Evolutionary conservation across 2,329 filamentous ascomycete species (phyloP).

Genomic region (Ophiocordyceps camponoti-rufipedis): DNA sequence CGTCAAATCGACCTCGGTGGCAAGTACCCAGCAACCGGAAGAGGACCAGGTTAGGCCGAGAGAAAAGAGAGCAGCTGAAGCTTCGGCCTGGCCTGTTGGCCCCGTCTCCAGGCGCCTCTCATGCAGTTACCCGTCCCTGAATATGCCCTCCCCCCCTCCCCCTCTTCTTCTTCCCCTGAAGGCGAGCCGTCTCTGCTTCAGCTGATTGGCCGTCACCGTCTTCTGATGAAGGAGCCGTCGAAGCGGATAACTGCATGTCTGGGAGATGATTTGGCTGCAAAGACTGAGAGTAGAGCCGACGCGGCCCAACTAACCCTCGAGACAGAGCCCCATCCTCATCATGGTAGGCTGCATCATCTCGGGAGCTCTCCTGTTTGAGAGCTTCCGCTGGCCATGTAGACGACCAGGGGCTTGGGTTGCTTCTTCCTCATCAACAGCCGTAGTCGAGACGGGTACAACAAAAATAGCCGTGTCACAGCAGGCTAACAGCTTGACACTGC

Average conservation of each 20-base stretch:
- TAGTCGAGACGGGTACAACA: constrained; percentile 1
- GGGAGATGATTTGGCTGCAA: constrained; percentile 2
- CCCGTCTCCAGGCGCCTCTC: not conserved
- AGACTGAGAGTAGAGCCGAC: not conserved
- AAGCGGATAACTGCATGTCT: constrained; percentile 6
- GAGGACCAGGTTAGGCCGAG: not conserved
- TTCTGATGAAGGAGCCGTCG: constrained; percentile 4
- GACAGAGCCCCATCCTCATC: not conserved
- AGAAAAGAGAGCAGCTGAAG: not conserved
- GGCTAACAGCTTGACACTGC: constrained; percentile 1
- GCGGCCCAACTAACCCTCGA: not conserved
- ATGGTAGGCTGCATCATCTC: not conserved
- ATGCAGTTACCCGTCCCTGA: constrained; percentile 2
- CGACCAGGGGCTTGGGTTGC: too few species aligned
- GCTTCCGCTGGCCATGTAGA: not conserved
- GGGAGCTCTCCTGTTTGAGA: not conserved
- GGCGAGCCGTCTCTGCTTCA: not conserved
- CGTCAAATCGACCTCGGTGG: not conserved
- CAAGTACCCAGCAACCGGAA: not conserved
- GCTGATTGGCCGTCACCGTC: constrained; percentile 1
- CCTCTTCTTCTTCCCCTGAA: not conserved
- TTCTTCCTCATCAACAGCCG: not conserved
- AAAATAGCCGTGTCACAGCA: constrained; percentile 2
- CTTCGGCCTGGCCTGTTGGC: not conserved
- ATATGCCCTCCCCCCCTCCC: not conserved